Conservation (phyloP, 768 basidiomycete species). For the Boletus subparvulus region DNA sequence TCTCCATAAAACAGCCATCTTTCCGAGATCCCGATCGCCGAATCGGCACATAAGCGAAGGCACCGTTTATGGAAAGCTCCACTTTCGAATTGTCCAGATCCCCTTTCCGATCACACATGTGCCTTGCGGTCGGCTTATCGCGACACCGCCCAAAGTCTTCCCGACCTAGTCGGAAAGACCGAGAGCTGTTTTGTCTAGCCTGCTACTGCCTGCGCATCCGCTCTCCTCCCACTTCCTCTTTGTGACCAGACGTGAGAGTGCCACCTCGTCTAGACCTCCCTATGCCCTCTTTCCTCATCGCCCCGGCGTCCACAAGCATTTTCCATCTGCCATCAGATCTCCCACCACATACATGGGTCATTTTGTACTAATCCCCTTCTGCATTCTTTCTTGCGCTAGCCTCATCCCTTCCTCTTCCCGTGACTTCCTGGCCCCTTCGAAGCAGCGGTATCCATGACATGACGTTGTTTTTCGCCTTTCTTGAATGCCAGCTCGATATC, state of each 20-base stretch:
- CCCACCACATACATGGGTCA: too few species aligned
- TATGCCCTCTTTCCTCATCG: neutral
- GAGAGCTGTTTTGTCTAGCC: neutral
- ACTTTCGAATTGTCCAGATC: slow-evolving; percentile 23
- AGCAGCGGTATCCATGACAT: neutral
- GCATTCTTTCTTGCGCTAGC: neutral
- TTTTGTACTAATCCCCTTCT: neutral
- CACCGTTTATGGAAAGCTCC: slow-evolving; percentile 16
- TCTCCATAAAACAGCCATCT: slow-evolving; percentile 1
- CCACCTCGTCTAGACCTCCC: neutral
- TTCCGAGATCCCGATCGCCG: slow-evolving; percentile 26
- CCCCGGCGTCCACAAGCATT: neutral
- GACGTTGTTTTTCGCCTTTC: neutral
- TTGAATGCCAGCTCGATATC: neutral
- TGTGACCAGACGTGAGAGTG: neutral
- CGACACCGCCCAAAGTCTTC: neutral
- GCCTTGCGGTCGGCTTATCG: slow-evolving; percentile 20
- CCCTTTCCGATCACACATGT: slow-evolving; percentile 20
- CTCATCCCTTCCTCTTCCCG: neutral
- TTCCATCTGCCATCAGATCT: neutral
- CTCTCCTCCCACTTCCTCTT: neutral
- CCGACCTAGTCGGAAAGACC: neutral
- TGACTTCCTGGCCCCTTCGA: neutral
- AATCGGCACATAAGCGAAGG: slow-evolving; percentile 2
- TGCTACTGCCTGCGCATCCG: neutral